Base-by-base conservation (phyloP, 495 filamentous ascomycete species). In the Penicilliopsis zonata region DNA sequence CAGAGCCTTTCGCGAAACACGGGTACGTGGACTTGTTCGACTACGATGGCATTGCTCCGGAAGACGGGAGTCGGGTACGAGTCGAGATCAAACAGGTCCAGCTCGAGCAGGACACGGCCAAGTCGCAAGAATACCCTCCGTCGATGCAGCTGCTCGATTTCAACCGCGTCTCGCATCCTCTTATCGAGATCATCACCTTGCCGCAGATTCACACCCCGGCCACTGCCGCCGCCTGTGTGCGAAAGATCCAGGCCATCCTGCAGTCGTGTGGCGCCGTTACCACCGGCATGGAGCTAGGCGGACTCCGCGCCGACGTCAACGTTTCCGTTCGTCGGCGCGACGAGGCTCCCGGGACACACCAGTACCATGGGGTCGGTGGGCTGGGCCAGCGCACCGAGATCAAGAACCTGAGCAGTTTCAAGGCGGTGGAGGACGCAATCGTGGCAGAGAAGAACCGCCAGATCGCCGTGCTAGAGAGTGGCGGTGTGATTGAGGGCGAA, bases 51-150 rank as follows among this genome's bases (percentile, higher is more conserved):
- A 82, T 94, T 30, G 76, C 77, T 0, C 64, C 69, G 3, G 71
- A 82, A 47, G 70, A 78, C 39, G 80, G 81, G 1, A 67, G 79
- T 4, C 42, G 62, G 7, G 52, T 94, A 9, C 63, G 59, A 1
- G 64, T 96, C 24, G 80, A 76, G 15, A 94, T 98, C 46, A 80
- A 86, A 45, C 88, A 94, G 53, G 69, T 98, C 5, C 92, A 98
- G 55, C 72, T 98, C 59, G 90, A 98, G 57, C 90, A 98, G 56
- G 90, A 98, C 52, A 98, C 90, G 6, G 90, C 86, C 28, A 96
- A 95, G 53, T 94, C 92, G 1, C 73, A 84, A 9, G 76, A 82
- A 28, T 76, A 85, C 47, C 74, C 73, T 4, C 77, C 70, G 2
- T 72, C 67, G 1, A 74, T 65, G n/a, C 75, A 82, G 35, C 72